Percentiles rank a stretch among this genome's conserved stretches.
phyloP scores from a whole-genome alignment of 805 yeast genomes.

The Suhomyces sp. region DNA sequence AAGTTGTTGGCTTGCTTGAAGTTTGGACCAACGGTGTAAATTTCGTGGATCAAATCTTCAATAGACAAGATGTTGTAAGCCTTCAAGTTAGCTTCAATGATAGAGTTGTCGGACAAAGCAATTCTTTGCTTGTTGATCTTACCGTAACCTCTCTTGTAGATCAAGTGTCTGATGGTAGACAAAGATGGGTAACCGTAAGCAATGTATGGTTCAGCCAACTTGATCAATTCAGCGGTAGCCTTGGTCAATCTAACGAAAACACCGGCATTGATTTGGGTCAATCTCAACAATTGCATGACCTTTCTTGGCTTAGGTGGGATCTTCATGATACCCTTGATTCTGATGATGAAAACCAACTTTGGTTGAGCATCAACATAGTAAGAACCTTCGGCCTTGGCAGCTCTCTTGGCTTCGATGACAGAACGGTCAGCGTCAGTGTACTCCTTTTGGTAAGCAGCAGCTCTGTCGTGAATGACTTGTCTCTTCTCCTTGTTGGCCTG shows the following conservation, averaged over 20 bases:
- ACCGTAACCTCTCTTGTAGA: constrained; percentile 98
- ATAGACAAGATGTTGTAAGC: constrained; percentile 88
- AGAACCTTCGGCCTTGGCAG: constrained; percentile 90
- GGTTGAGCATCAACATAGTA: constrained; percentile 94
- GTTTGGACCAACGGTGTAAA: constrained; percentile 95
- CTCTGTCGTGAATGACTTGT: constrained; percentile 83
- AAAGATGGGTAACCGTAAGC: constrained; percentile 97
- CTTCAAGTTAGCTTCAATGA: constrained; percentile 86
- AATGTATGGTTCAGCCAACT: constrained; percentile 93
- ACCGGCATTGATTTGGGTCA: constrained; percentile 92
- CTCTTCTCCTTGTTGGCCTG: constrained; percentile 49
- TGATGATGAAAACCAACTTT: constrained; percentile 90
- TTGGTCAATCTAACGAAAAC: constrained; percentile 92
- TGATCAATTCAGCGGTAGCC: constrained; percentile 90
- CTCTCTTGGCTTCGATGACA: constrained; percentile 81
- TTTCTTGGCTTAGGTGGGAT: constrained; percentile 99
- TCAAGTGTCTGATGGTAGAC: constrained; percentile 85
- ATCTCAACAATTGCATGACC: constrained; percentile 91
- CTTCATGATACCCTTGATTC: constrained; percentile 99
- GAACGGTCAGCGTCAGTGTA: constrained; percentile 91
- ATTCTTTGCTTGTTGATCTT: constrained; percentile 95
- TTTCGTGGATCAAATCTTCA: constrained; percentile 95
- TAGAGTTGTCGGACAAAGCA: constrained; percentile 80
- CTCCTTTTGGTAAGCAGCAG: constrained; percentile 95
- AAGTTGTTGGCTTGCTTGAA: constrained; percentile 98